A percentile compares a stretch with the other conserved stretches of the same genome.
These are phyloP conservation scores for Coniferiporia weirii DNA, from an alignment of 1,284 basidiomycete genomes.

Conservation along the genomic window DNA sequence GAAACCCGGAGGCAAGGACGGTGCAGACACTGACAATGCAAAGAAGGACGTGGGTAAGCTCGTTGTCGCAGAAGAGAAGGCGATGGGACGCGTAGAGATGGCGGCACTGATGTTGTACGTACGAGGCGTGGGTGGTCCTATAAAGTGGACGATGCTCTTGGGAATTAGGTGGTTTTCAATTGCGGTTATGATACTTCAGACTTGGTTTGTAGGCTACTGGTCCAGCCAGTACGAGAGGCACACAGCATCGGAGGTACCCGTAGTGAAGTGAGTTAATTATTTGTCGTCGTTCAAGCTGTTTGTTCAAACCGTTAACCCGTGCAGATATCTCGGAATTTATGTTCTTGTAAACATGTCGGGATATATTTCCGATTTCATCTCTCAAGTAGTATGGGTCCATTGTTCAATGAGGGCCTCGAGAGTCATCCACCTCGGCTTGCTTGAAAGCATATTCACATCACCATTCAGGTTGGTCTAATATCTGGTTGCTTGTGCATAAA, in stretches of 20 bases:
- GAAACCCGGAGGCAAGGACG: not conserved
- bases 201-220: slow-evolving; percentile 38
- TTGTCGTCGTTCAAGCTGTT: slow-evolving; percentile 23
- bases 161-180: slow-evolving; percentile 1
- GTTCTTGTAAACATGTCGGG: slow-evolving; percentile 28
- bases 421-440: slow-evolving; percentile 1
- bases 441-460: slow-evolving; percentile 30
- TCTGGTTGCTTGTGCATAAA: not conserved
- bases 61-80: slow-evolving; percentile 38
- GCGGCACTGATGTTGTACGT: slow-evolving; percentile 16
- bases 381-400: slow-evolving; percentile 1
- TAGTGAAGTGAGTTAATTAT: slow-evolving; percentile 33
- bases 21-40: slow-evolving; percentile 13
- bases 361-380: not conserved
- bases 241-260: slow-evolving; percentile 31
- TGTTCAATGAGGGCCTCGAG: slow-evolving; percentile 2
- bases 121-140: slow-evolving; percentile 15
- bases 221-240: slow-evolving; percentile 31
- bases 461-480: slow-evolving; percentile 27
- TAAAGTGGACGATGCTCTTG: slow-evolving; percentile 14
- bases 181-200: slow-evolving; percentile 10
- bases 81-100: slow-evolving; percentile 35
- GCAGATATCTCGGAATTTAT: slow-evolving; percentile 22
- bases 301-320: slow-evolving; percentile 9
- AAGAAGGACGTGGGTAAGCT: slow-evolving; percentile 26